These are phyloP conservation scores for Phytophthora tubulina DNA, from an alignment of 352 stramenopile species.

Conservation along the genomic window DNA sequence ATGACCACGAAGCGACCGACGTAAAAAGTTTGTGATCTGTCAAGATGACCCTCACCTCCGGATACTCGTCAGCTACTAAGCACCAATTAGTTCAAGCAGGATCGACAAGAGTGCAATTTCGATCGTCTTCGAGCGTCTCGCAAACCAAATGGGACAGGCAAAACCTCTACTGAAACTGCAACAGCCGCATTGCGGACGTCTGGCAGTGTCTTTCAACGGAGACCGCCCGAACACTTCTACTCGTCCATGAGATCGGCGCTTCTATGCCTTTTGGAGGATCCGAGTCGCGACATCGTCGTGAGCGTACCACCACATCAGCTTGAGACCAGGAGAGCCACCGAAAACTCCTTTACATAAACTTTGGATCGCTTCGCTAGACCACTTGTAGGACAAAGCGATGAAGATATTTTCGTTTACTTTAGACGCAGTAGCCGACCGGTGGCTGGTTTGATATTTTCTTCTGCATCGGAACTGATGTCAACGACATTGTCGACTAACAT, in stretches of 20 bases:
- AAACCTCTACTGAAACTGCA: slow-evolving; percentile 10
- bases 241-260: slow-evolving; percentile 32
- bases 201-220: neutral
- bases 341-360: slow-evolving; percentile 14
- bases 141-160: slow-evolving; percentile 26
- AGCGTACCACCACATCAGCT: neutral
- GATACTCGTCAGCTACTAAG: slow-evolving; percentile 13
- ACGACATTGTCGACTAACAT: too few species aligned
- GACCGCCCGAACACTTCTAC: slow-evolving; percentile 23
- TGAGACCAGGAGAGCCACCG: neutral
- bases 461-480: too few species aligned
- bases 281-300: slow-evolving; percentile 15
- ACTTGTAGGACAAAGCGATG: neutral
- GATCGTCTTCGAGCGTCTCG: slow-evolving; percentile 13
- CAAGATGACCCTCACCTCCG: slow-evolving; percentile 26
- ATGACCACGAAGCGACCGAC: too few species aligned
- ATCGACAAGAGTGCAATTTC: slow-evolving; percentile 19
- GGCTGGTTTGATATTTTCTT: too few species aligned
- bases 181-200: neutral
- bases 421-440: too few species aligned
- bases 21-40: slow-evolving; percentile 39
- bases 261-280: slow-evolving; percentile 19
- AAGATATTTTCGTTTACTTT: too few species aligned
- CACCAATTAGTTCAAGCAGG: slow-evolving; percentile 15
- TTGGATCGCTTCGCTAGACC: neutral